phyloP scores from a whole-genome alignment of 352 stramenopile species.

The Phytopythium aichiense region DNA sequence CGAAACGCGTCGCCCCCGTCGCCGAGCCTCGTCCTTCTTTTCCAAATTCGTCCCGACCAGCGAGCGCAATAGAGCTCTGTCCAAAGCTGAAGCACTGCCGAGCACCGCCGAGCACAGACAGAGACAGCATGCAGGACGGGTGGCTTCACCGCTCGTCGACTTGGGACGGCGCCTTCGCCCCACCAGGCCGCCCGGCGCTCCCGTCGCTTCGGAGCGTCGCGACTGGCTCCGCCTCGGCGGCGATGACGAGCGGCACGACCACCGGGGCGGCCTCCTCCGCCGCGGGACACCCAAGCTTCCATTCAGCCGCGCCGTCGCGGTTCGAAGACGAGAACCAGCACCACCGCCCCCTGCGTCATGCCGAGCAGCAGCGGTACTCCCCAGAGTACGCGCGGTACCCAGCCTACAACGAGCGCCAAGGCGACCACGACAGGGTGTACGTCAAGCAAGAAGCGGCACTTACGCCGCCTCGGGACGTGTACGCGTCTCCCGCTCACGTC shows the following conservation, averaged over 20 bases:
- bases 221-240: background rate
- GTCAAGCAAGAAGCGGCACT: constrained; percentile 3
- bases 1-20: background rate
- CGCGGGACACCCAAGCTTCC: background rate
- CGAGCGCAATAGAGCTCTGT: background rate
- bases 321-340: background rate
- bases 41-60: background rate
- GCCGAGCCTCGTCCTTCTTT: background rate
- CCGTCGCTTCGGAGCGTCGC: constrained; percentile 2
- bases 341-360: background rate
- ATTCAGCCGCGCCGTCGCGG: background rate
- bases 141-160: background rate
- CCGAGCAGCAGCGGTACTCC: background rate
- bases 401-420: background rate
- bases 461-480: background rate
- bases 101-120: background rate
- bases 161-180: background rate
- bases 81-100: background rate
- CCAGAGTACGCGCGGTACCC: background rate
- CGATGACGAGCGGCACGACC: constrained; percentile 1
- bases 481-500: background rate
- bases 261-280: background rate
- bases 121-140: constrained; percentile 6
- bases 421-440: background rate
- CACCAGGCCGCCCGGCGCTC: background rate